Evolutionary conservation across 1,284 basidiomycete species (phyloP).

Genomic region (Sporisorium exsertum): DNA sequence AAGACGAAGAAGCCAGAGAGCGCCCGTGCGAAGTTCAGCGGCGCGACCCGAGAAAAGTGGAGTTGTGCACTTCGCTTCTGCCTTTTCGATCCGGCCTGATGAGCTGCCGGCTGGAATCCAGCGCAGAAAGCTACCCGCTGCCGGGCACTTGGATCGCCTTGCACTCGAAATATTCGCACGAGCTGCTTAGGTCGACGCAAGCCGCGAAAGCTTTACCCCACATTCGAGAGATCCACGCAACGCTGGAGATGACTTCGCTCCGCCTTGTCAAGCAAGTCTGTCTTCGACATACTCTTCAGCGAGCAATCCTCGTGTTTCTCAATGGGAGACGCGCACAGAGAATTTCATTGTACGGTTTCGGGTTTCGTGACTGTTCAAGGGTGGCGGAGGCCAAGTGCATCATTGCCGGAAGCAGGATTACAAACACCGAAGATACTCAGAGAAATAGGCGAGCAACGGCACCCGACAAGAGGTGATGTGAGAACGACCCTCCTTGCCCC

Average conservation of each 20-base stretch:
- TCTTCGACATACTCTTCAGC: too few species aligned
- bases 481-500: slow-evolving; percentile 3
- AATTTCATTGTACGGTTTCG: too few species aligned
- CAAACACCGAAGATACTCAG: neutral
- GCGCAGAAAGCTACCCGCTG: neutral
- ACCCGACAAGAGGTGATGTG: slow-evolving; percentile 11
- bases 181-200: slow-evolving; percentile 16
- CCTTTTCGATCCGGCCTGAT: slow-evolving; percentile 3
- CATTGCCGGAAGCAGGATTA: too few species aligned
- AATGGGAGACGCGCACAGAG: too few species aligned
- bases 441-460: slow-evolving; percentile 27
- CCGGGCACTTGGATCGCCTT: slow-evolving; percentile 13
- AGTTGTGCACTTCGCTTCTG: neutral
- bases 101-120: slow-evolving; percentile 10
- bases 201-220: slow-evolving; percentile 7
- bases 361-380: too few species aligned
- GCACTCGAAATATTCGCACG: slow-evolving; percentile 14
- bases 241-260: neutral
- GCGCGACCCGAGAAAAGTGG: slow-evolving; percentile 3
- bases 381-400: too few species aligned
- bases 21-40: neutral
- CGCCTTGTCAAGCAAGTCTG: too few species aligned
- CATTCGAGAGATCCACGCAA: slow-evolving; percentile 9
- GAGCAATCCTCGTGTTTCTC: too few species aligned
- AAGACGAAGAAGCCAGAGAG: neutral